These are phyloP conservation scores for Blumeriella jaapii DNA, from an alignment of 2,329 filamentous ascomycete genomes.

Conservation along the genomic window DNA sequence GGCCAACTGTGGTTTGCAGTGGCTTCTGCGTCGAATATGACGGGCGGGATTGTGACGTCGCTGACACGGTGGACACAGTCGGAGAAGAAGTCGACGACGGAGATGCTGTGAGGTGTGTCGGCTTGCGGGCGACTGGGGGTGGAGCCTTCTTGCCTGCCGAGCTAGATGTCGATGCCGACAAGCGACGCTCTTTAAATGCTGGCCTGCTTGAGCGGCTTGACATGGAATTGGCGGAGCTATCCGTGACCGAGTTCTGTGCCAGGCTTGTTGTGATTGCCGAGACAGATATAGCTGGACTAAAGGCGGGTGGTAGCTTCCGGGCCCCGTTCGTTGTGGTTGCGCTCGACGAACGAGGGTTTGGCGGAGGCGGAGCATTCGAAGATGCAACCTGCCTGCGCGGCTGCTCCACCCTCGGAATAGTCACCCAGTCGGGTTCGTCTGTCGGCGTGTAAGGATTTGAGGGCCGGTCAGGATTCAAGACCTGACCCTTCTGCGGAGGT, in stretches of 20 bases:
- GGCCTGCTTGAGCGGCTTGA: conserved; percentile 8
- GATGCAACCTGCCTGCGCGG: conserved; percentile 4
- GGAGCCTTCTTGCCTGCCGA: conserved; percentile 22
- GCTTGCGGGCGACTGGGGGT: conserved; percentile 27
- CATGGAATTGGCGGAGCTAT: conserved; percentile 5
- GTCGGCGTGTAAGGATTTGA: conserved; percentile 72
- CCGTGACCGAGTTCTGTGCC: conserved; percentile 12
- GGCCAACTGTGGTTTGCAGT: conserved; percentile 7
- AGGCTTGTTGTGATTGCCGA: conserved; percentile 12
- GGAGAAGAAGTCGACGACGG: conserved; percentile 14
- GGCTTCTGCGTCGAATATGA: conserved; percentile 7
- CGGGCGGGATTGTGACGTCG: conserved; percentile 9
- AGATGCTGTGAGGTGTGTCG: conserved; percentile 23
- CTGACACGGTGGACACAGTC: conserved; percentile 12
- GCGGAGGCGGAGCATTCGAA: conserved; percentile 8
- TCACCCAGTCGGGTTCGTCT: conserved; percentile 77
- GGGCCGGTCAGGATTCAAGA: conserved; percentile 61
- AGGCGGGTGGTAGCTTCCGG: conserved; percentile 25
- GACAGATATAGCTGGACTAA: conserved; percentile 11
- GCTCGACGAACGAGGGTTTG: conserved; percentile 10
- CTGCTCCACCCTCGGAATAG: conserved; percentile 35
- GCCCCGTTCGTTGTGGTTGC: conserved; percentile 10
- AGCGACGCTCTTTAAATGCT: conserved; percentile 15
- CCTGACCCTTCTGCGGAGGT: conserved; percentile 49
- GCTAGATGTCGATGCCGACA: conserved; percentile 21